Evolutionary conservation across 371 early-diverging fungal genomes (phyloP).

Genomic region (Funneliformis caledonium): DNA sequence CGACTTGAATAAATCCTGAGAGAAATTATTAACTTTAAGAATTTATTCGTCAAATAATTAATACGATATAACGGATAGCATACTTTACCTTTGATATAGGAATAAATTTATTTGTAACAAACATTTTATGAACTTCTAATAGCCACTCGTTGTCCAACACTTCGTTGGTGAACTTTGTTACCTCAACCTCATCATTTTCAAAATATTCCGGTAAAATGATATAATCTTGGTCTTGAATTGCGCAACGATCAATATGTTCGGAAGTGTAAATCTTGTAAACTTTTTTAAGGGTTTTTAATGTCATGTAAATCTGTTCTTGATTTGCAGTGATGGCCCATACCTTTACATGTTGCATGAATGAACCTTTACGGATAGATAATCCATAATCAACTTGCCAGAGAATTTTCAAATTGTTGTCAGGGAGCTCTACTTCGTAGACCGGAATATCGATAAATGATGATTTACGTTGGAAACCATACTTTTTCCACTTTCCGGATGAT

Average conservation of each 20-base stretch:
- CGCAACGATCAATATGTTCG: neutral
- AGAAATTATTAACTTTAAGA: neutral
- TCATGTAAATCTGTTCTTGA: neutral
- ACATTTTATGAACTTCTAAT: slow-evolving; percentile 22
- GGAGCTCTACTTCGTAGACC: slow-evolving; percentile 7
- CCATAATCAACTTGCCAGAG: slow-evolving; percentile 24
- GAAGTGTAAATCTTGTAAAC: slow-evolving; percentile 6
- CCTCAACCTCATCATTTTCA: neutral
- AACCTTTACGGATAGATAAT: slow-evolving; percentile 4
- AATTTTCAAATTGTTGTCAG: neutral
- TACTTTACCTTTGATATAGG: slow-evolving; percentile 33
- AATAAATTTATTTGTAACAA: slow-evolving; percentile 32
- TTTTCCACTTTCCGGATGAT: slow-evolving; percentile 23
- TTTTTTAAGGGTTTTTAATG: neutral
- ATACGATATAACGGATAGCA: neutral
- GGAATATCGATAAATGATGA: neutral
- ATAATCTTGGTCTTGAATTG: neutral
- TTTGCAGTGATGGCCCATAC: slow-evolving; percentile 18
- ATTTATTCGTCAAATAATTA: no score
- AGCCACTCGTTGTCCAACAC: slow-evolving; percentile 7
- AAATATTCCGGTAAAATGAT: neutral
- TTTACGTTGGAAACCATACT: neutral
- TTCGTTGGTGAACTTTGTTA: slow-evolving; percentile 3
- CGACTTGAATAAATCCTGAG: neutral
- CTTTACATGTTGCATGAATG: slow-evolving; percentile 20